A percentile compares a stretch with the other conserved stretches of the same genome.
phyloP scores from a whole-genome alignment of 495 filamentous ascomycete genomes.

The Penicillium ochrochloron region DNA sequence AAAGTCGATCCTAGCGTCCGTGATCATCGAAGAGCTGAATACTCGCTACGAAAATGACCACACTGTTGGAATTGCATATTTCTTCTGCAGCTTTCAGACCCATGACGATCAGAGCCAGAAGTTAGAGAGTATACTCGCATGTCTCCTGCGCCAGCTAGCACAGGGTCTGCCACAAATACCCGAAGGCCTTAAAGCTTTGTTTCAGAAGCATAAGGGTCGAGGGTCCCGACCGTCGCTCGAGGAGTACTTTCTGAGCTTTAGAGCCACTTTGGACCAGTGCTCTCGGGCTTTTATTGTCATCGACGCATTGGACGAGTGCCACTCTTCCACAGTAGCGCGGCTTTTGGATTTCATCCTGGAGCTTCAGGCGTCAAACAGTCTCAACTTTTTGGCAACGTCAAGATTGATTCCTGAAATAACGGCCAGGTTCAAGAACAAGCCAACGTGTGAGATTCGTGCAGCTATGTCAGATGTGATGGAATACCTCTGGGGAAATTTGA shows the following conservation, averaged over 20 bases:
- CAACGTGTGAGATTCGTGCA: not conserved
- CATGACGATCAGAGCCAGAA: not conserved
- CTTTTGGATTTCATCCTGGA: not conserved
- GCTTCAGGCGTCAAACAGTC: not conserved
- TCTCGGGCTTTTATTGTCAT: conserved; percentile 3
- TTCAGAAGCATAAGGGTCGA: not conserved
- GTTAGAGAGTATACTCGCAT: not conserved
- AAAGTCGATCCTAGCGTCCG: not conserved
- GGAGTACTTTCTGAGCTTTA: not conserved
- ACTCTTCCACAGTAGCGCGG: not conserved
- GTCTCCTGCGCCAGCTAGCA: not conserved
- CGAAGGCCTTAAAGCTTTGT: not conserved
- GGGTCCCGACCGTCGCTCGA: not conserved
- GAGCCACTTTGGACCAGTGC: not conserved
- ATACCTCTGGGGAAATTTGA: not conserved
- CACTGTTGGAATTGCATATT: not conserved
- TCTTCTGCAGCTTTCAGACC: not conserved
- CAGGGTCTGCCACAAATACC: not conserved
- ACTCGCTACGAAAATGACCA: too few relatives aligned
- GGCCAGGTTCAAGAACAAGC: not conserved
- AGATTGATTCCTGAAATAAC: conserved; percentile 2
- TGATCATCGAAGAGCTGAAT: not conserved
- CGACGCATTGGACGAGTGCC: conserved; percentile 8
- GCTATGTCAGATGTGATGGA: not conserved
- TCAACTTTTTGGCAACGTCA: conserved; percentile 1